A percentile compares a stretch with the other conserved stretches of the same genome.
Evolutionary conservation across 164 flowering plant genomes (phyloP).

Genomic region (Litsea cubeba): DNA sequence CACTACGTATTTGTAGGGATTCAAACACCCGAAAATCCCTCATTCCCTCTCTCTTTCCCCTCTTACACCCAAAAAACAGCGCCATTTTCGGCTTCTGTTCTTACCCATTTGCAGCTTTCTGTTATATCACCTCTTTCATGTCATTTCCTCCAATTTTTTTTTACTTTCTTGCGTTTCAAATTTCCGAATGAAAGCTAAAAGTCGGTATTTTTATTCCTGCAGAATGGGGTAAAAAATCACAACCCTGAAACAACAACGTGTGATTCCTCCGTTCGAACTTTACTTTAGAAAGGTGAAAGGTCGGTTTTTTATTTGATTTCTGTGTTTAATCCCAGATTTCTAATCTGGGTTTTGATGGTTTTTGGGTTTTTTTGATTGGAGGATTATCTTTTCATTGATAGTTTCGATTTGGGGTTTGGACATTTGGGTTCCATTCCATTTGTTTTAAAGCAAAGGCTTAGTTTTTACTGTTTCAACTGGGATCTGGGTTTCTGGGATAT

Average conservation of each 20-base stretch:
- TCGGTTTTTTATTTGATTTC: not conserved
- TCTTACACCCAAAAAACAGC: not conserved
- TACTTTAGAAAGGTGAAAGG: not conserved
- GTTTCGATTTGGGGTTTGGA: not conserved
- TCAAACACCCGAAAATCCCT: conserved; percentile 14
- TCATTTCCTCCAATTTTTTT: not conserved
- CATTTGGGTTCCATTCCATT: not conserved
- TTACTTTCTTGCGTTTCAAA: not conserved
- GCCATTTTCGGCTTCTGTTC: not conserved
- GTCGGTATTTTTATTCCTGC: not conserved
- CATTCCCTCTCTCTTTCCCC: not conserved
- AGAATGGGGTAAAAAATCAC: not conserved
- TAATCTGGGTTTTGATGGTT: not conserved
- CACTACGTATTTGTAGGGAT: conserved; percentile 11
- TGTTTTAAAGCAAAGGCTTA: too few species aligned
- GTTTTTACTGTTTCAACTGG: not conserved
- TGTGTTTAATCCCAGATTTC: not conserved
- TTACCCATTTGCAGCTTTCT: not conserved
- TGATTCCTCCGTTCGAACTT: not conserved
- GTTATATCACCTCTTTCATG: not conserved
- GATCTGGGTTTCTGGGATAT: not conserved
- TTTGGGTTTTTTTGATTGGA: not conserved
- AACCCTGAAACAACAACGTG: not conserved
- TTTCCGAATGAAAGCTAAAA: not conserved
- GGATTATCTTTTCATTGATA: not conserved